A percentile compares a stretch with the other conserved stretches of the same genome.
phyloP scores from a whole-genome alignment of 805 yeast species.

The Cyberlindnera maritima region DNA sequence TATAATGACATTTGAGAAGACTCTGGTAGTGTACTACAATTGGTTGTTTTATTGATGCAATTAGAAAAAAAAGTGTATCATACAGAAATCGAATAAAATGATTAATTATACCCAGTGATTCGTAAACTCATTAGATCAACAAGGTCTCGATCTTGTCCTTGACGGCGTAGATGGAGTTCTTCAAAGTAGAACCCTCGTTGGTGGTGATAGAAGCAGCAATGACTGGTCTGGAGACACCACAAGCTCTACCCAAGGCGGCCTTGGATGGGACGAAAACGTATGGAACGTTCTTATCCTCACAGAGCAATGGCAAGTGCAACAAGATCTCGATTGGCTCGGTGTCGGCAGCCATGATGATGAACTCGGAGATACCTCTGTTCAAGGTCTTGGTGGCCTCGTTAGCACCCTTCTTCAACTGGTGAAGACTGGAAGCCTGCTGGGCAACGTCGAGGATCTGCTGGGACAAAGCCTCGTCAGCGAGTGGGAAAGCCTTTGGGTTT shows the following conservation, averaged over 20 bases:
- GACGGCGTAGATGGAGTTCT: constrained; percentile 93
- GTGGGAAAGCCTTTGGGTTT: constrained; percentile 98
- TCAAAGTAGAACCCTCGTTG: constrained; percentile 96
- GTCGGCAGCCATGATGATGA: constrained; percentile 99
- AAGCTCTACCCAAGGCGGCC: constrained; percentile 98
- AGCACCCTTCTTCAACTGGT: constrained; percentile 99
- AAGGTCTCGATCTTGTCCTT: constrained; percentile 99
- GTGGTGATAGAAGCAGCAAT: constrained; percentile 98
- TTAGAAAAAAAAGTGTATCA: constrained; percentile 1
- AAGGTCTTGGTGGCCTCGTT: constrained; percentile 99
- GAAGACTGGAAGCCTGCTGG: constrained; percentile 95
- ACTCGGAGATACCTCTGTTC: constrained; percentile 99
- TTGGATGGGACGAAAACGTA: constrained; percentile 98
- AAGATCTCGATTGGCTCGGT: constrained; percentile 99
- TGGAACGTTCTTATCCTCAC: constrained; percentile 99
- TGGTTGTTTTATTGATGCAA: background rate
- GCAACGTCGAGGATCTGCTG: constrained; percentile 97
- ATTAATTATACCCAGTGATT: background rate
- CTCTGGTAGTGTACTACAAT: background rate
- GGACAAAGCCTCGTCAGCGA: constrained; percentile 92
- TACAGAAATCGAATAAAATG: background rate
- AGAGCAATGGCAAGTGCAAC: constrained; percentile 92
- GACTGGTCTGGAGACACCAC: constrained; percentile 99
- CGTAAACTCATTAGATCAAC: constrained; percentile 58
- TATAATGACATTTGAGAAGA: background rate